Evolutionary conservation across 129 eudicot species (phyloP).

Genomic region (Cynara cardunculus): DNA sequence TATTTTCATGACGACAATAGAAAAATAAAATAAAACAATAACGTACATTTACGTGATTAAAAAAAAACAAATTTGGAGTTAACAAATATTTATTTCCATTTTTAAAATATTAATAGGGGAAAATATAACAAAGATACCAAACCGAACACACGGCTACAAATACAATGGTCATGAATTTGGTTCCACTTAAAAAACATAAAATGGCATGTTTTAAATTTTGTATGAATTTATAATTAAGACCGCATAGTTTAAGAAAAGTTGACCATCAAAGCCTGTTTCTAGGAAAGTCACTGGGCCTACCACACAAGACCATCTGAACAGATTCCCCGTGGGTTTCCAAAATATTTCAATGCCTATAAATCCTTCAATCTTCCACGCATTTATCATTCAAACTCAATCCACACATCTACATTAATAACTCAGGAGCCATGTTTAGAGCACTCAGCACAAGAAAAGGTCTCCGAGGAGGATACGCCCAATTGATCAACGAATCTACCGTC

Average conservation of each 20-base stretch:
- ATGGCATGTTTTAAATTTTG: too few species aligned
- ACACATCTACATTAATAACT: not conserved
- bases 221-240: not conserved
- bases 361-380: not conserved
- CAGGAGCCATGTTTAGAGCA: conserved; percentile 55
- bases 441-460: conserved; percentile 42
- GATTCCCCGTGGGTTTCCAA: not conserved
- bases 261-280: not conserved
- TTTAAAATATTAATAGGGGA: too few species aligned
- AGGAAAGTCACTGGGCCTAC: not conserved
- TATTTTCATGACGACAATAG: too few species aligned
- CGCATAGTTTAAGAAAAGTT: not conserved
- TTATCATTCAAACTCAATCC: conserved; percentile 1
- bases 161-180: too few species aligned
- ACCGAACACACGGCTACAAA: too few species aligned
- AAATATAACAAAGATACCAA: too few species aligned
- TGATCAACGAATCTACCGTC: conserved; percentile 30
- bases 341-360: not conserved
- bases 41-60: too few species aligned
- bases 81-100: too few species aligned
- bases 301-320: conserved; percentile 10
- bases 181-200: too few species aligned
- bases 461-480: conserved; percentile 42
- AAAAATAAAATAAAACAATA: too few species aligned
- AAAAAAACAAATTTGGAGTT: too few species aligned